phyloP scores from a whole-genome alignment of 1,284 basidiomycete genomes.

The Leccinum pachyderme region DNA sequence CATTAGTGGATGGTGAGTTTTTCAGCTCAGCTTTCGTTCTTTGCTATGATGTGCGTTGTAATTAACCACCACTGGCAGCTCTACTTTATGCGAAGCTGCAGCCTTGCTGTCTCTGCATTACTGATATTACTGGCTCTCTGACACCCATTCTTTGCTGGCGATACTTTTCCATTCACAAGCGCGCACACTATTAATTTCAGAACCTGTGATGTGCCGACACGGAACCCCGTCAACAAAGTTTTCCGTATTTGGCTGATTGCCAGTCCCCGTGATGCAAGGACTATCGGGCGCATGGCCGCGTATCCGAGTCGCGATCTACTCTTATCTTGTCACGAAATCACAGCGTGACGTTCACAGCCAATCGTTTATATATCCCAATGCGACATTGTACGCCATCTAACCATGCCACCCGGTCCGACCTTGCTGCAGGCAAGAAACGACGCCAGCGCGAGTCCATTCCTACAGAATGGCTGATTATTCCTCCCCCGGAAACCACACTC shows the following conservation, averaged over 20 bases:
- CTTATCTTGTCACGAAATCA: neutral
- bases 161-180: slow-evolving; percentile 9
- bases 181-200: slow-evolving; percentile 14
- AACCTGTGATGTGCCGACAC: neutral
- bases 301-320: neutral
- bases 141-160: slow-evolving; percentile 35
- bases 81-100: slow-evolving; percentile 56
- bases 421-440: slow-evolving; percentile 41
- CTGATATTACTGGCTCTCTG: slow-evolving; percentile 83
- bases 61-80: slow-evolving; percentile 79
- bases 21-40: neutral
- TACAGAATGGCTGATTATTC: slow-evolving; percentile 43
- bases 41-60: slow-evolving; percentile 70
- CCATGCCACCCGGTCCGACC: slow-evolving; percentile 34
- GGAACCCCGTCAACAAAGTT: neutral
- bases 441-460: slow-evolving; percentile 49
- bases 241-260: neutral
- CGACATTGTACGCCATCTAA: neutral
- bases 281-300: neutral
- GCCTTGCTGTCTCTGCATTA: slow-evolving; percentile 47
- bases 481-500: slow-evolving; percentile 32
- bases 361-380: slow-evolving; percentile 11
- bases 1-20: slow-evolving; percentile 22
- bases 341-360: no score
- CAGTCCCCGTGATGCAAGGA: slow-evolving; percentile 8